A percentile compares a stretch with the other conserved stretches of the same genome.
These are phyloP conservation scores for Syzygium aqueum DNA, from an alignment of 345 rosid species.

Conservation along the genomic window DNA sequence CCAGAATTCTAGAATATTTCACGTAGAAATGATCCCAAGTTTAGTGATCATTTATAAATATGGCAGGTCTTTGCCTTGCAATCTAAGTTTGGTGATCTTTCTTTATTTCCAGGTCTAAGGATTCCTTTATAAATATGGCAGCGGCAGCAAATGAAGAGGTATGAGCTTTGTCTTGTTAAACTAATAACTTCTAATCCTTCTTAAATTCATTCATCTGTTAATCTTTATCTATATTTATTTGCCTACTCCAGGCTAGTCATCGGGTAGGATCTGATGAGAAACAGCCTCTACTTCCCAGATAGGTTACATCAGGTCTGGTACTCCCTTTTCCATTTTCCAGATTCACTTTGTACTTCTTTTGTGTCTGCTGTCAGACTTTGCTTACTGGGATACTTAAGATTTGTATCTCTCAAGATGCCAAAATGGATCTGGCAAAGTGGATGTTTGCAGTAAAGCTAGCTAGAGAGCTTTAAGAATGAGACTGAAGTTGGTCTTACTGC, in stretches of 20 bases:
- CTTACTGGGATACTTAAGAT: not conserved
- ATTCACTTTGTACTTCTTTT: not conserved
- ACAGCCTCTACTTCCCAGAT: conserved; percentile 20
- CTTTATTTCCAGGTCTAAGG: conserved; percentile 10
- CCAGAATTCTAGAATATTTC: not conserved
- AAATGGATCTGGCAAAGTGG: not conserved
- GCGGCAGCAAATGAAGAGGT: conserved; percentile 24
- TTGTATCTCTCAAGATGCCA: not conserved
- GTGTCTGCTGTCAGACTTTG: not conserved
- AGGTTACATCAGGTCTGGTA: not conserved
- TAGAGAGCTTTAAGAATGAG: not conserved
- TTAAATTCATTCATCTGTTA: not conserved
- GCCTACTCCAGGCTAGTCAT: conserved; percentile 12
- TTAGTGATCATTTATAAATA: not conserved
- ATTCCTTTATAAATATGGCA: conserved; percentile 16
- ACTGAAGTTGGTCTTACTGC: not conserved
- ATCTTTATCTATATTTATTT: not conserved
- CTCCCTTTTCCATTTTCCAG: not conserved
- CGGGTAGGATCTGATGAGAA: conserved; percentile 10
- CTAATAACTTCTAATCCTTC: not conserved
- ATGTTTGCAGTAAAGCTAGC: not conserved
- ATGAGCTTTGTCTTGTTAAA: not conserved
- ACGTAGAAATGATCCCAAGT: not conserved
- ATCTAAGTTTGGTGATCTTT: not conserved
- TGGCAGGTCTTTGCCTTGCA: not conserved